phyloP scores from a whole-genome alignment of 2,329 filamentous ascomycete species.

The Exserohilum rostratum region DNA sequence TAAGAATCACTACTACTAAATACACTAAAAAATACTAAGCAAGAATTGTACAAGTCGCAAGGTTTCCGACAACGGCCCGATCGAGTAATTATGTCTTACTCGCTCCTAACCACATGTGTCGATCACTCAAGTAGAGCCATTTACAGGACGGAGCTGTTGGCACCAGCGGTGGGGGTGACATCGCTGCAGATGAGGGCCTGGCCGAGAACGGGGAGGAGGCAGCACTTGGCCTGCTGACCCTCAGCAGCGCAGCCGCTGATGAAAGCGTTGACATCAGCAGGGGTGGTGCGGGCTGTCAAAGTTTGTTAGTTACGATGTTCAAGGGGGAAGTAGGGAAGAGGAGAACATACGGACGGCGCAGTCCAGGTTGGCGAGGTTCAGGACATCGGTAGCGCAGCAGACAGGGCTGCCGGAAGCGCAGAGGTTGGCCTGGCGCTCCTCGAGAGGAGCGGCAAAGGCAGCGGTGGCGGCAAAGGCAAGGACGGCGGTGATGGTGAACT shows the following conservation, averaged over 20 bases:
- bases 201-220: constrained; percentile 58
- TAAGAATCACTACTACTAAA: constrained; percentile 1
- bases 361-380: constrained; percentile 63
- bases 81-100: not conserved
- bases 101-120: not conserved
- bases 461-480: constrained; percentile 39
- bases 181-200: constrained; percentile 49
- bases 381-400: constrained; percentile 68
- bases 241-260: constrained; percentile 54
- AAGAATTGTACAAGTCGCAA: constrained; percentile 6
- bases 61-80: not conserved
- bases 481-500: constrained; percentile 43
- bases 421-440: constrained; percentile 41
- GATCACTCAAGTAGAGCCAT: not conserved
- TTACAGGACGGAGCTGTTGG: constrained; percentile 1
- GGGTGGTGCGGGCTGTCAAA: constrained; percentile 42
- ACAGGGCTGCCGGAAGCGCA: constrained; percentile 51
- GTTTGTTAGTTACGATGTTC: constrained; percentile 16
- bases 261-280: constrained; percentile 53
- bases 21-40: not conserved
- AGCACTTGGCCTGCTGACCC: constrained; percentile 65
- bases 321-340: not conserved
- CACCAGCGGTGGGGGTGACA: constrained; percentile 34
- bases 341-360: constrained; percentile 60
- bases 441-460: constrained; percentile 40